A percentile compares a stretch with the other conserved stretches of the same genome.
Evolutionary conservation across 352 stramenopile genomes (phyloP).

Genomic region (Globisporangium sylvaticum): DNA sequence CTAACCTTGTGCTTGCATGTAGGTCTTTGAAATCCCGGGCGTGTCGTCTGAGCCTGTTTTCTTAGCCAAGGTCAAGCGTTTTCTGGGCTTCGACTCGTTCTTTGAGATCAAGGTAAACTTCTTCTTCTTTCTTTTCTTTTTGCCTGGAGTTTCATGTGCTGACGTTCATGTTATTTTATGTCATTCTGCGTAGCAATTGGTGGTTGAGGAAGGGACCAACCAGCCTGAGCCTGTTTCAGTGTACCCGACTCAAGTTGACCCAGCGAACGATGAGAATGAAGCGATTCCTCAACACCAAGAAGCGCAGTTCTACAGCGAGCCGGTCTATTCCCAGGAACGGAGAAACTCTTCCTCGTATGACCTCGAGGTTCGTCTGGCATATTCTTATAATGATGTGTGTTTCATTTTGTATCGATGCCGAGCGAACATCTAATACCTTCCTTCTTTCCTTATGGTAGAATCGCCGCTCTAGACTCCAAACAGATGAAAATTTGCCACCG

Average conservation of each 20-base stretch:
- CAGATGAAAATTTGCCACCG: conserved; percentile 4
- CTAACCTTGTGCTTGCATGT: conserved; percentile 2
- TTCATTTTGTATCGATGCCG: not conserved
- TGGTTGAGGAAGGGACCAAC: not conserved
- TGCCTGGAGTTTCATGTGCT: not conserved
- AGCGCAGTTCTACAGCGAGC: not conserved
- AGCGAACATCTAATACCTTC: too few relatives aligned
- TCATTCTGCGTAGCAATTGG: conserved; percentile 2
- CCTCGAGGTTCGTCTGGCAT: conserved; percentile 6
- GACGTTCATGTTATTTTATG: not conserved
- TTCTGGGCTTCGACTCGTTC: conserved; percentile 64
- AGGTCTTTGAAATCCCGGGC: conserved; percentile 54
- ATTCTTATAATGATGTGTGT: too few relatives aligned
- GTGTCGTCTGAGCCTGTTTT: conserved; percentile 36
- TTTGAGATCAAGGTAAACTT: conserved; percentile 56
- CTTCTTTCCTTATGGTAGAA: too few relatives aligned
- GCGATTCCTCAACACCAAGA: not conserved
- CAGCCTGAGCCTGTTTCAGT: not conserved
- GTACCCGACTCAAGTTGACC: not conserved
- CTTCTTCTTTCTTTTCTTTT: not conserved
- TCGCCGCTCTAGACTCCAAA: conserved; percentile 1
- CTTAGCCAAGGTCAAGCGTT: conserved; percentile 43
- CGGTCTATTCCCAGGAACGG: not conserved
- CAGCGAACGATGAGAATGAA: conserved; percentile 7
- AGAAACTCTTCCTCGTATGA: conserved; percentile 7